Base-by-base conservation (phyloP, 139 green algal genomes). In the Choricystis sp. region DNA sequence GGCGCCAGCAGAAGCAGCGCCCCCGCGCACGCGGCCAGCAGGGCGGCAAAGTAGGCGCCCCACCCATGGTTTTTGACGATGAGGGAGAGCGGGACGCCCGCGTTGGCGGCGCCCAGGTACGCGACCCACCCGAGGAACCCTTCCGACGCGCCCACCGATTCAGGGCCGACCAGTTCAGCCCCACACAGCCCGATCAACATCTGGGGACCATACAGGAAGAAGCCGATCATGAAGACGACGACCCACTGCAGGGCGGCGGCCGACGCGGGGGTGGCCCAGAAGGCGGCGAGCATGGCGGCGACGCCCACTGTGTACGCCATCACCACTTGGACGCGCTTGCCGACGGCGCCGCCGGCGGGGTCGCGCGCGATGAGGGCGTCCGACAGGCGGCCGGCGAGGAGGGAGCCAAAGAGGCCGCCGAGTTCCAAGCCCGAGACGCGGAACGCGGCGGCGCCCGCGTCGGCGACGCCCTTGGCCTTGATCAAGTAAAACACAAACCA, bases 401-500 rank as follows among this genome's bases (percentile, higher is more conserved):
- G 72, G 64, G 69, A 85, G 56, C 91, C 91, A 20, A 88, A 66
- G 31, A 98, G 79, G 27, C 91, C 91, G n/a, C 91, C 91, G 62
- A 98, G 82, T 83, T 98, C 91, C 58, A 98, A 79, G 2, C 91
- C 91, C n/a, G 80, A 90, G 56, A 98, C 90, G 31, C 82, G 77
- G 55, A 94, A 61, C 0, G 81, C 85, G 20, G 86, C 86, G 64
- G 73, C 69, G 60, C 82, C 86, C 1, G 84, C 88, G 68, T 94
- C 83, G 4, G 73, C 76, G 49, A 93, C 80, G 19, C 83, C 86
- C 78, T 94, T 94, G 29, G 69, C 66, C 78, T 93, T 89, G 59
- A 96, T 83, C 21, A 97, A 81, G 80, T 96, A 96, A 74, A 95
- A 96, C 49, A 96, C 84, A 65, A 94, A 94, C 90, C 87, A 94